Evolutionary conservation across 768 basidiomycete genomes (phyloP), one percentile per base, ranked within the genome.

Genomic region (Tremella fuciformis): DNA sequence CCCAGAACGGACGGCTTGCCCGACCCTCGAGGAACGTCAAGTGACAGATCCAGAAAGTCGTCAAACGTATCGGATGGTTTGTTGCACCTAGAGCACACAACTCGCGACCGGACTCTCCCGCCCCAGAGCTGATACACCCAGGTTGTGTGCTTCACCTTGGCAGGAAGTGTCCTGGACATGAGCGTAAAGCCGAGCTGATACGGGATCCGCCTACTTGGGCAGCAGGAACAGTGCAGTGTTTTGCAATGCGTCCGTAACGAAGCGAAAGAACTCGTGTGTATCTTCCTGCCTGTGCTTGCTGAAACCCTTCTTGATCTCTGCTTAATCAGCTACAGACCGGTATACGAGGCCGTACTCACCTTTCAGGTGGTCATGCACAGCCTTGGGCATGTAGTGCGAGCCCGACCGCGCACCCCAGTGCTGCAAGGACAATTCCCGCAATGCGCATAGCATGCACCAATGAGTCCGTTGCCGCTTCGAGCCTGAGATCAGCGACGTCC

Each of bases 91-190:
- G 79, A 78, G 78, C 96, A 98, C 16, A 84, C 85, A 53, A 99
- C 94, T 24, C 96, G 83, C 8, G 93, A 97, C 21, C 93, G 88
- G 44, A 97, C 79, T 54, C 83, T 84, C 18, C 96, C 96, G 50
- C 93, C 96, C 75, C 98, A 99, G 22, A 97, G 83, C 68, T 86
- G 87, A 78, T 96, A 88, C 18, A 99, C 87, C 88, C 90, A 96
- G 18, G 92, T 89, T 15, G 90, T 89, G 70, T 93, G 88, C 2
- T 78, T 78, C 52, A 77, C n/a, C 24, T 67, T 64, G 22, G 72
- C 70, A 13, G 76, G 66, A 6, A 69, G 42, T 4, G 4, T 46
- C n/a, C 42, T 46, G 16, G 16, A 46, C 8, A 15, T 22, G 6
- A 22, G n/a, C 42, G 42, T 6, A 16, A 25, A 6, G 25, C 9